phyloP scores from a whole-genome alignment of 2,329 filamentous ascomycete species.

The Colletotrichum falcatum region DNA sequence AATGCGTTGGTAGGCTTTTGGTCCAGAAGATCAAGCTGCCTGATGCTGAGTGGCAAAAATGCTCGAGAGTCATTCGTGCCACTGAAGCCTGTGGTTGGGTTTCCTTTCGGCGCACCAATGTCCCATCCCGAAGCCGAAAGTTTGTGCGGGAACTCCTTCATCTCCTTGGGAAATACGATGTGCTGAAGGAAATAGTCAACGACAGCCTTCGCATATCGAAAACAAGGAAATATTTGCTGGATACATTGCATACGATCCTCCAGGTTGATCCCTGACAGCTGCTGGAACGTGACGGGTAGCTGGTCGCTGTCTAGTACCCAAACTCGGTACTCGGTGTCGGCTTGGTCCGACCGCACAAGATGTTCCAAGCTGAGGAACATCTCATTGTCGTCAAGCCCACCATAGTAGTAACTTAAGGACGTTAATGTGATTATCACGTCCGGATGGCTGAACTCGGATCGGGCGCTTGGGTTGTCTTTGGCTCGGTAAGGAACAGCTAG shows the following conservation, averaged over 20 bases:
- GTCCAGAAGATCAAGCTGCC: slow-evolving; percentile 64
- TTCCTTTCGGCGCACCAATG: slow-evolving; percentile 59
- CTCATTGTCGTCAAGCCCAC: slow-evolving; percentile 64
- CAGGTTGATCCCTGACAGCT: slow-evolving; percentile 67
- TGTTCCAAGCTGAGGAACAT: slow-evolving; percentile 60
- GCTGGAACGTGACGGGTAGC: slow-evolving; percentile 53
- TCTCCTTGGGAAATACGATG: slow-evolving; percentile 71
- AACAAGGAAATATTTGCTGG: slow-evolving; percentile 61
- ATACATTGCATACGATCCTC: slow-evolving; percentile 63
- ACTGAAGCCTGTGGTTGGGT: slow-evolving; percentile 74
- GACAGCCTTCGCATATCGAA: slow-evolving; percentile 63
- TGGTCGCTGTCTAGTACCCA: slow-evolving; percentile 57
- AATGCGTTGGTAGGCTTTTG: slow-evolving; percentile 76
- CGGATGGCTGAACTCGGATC: slow-evolving; percentile 72
- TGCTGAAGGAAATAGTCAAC: slow-evolving; percentile 73
- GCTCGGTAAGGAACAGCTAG: slow-evolving; percentile 71
- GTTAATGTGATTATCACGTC: slow-evolving; percentile 70
- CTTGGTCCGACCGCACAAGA: slow-evolving; percentile 64
- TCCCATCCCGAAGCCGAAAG: slow-evolving; percentile 77
- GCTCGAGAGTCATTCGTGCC: slow-evolving; percentile 74
- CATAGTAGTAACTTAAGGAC: slow-evolving; percentile 67
- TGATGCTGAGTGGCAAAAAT: slow-evolving; percentile 67
- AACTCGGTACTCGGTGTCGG: slow-evolving; percentile 60
- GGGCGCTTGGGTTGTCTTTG: slow-evolving; percentile 66
- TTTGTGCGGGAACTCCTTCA: slow-evolving; percentile 73